Evolutionary conservation across 805 yeast species (phyloP).

Genomic region (Naumovozyma castellii): DNA sequence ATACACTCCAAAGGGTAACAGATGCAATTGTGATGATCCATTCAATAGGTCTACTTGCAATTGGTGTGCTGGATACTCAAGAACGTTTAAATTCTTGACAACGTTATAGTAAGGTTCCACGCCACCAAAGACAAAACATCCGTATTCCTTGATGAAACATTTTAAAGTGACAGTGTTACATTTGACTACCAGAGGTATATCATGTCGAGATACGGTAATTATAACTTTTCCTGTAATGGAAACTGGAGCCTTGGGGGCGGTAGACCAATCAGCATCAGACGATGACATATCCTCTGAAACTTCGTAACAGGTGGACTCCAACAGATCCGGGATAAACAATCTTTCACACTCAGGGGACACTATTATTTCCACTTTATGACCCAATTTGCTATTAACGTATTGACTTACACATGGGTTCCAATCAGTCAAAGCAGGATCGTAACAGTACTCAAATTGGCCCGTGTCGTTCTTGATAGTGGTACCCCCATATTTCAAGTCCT

Average conservation of each 20-base stretch:
- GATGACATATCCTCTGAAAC: neutral
- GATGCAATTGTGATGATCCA: neutral
- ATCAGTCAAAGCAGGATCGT: constrained; percentile 10
- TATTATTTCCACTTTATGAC: constrained; percentile 10
- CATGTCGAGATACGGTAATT: constrained; percentile 1
- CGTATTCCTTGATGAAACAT: constrained; percentile 15
- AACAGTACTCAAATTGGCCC: constrained; percentile 11
- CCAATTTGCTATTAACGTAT: constrained; percentile 6
- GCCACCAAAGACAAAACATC: constrained; percentile 3
- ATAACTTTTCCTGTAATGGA: constrained; percentile 5
- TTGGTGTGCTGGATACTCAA: neutral
- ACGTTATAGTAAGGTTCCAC: neutral
- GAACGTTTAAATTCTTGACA: neutral
- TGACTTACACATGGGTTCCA: constrained; percentile 10
- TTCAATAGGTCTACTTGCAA: constrained; percentile 2
- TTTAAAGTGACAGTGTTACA: constrained; percentile 11
- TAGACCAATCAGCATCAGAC: neutral
- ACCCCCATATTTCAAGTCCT: constrained; percentile 13
- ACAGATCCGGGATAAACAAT: constrained; percentile 11
- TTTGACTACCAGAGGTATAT: constrained; percentile 6
- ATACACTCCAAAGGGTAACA: constrained; percentile 6
- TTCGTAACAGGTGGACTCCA: constrained; percentile 1
- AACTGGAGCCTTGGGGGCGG: neutral
- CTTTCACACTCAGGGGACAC: constrained; percentile 8
- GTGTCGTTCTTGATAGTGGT: constrained; percentile 15